Evolutionary conservation across 495 filamentous ascomycete species (phyloP), one percentile per base, ranked within the genome.

Genomic region (Rostrohypoxylon terebratum): DNA sequence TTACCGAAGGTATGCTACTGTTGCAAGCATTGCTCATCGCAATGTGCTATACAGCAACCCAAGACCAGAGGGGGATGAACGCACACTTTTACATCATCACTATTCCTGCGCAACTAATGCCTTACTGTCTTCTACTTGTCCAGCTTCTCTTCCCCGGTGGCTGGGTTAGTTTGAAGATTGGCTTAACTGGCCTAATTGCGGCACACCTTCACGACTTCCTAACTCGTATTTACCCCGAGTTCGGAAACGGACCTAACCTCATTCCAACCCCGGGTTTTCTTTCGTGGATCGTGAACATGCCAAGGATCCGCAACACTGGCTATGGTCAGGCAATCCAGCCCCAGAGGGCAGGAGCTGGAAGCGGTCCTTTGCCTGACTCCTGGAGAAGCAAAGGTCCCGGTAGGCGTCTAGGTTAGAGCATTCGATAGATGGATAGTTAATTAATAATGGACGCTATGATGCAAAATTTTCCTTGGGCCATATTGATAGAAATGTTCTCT

Each of bases 191-290:
- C 16, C 85, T 98, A 28, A 55, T 94, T 40, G 92, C 92, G 16
- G 94, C 93, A 21, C 94, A 97, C 77, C 77, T 94, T 21, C 92
- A 94, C 77, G 91, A 97, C 74, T 98, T 97, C 75, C 77, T 96
- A 48, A 93, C 91, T 2, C 86, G 90, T 44, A 85, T 95, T 31
- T 97, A 91, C 81, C 94, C 94, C 14, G 86, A 89, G 45, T 94
- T 94, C 80, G 94, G 93, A 20, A 90, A 91, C 57, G 94, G 94
- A 3, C 80, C 80, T 31, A 95, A 93, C 73, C 85, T 88, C 59
- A 80, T 97, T 50, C 79, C 78, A 14, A 94, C 94, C 0, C 94
- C 94, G 1, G 73, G 58, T 0, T 87, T 92, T 58, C 76, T 97
- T 59, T 87, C 84, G 59, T 80, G 87, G 50, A 85, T 89, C 71